These are phyloP conservation scores for Magnaporthales sp. DNA, from an alignment of 2,329 filamentous ascomycete genomes.

Conservation along the genomic window DNA sequence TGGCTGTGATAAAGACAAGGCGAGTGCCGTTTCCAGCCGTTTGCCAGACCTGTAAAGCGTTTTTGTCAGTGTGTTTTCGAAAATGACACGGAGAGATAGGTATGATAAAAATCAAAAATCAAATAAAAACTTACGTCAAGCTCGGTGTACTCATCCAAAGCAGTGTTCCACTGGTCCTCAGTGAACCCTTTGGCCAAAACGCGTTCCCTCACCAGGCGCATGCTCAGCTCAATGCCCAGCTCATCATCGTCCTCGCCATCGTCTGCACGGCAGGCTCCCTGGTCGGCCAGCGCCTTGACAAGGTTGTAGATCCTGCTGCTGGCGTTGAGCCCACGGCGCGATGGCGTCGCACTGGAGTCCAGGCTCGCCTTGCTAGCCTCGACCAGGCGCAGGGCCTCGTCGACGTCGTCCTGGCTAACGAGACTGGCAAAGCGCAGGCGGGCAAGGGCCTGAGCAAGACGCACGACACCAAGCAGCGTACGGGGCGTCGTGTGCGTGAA, in stretches of 20 bases:
- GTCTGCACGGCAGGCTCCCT: conserved; percentile 75
- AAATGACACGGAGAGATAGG: neutral
- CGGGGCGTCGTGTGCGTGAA: conserved; percentile 92
- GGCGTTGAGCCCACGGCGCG: conserved; percentile 63
- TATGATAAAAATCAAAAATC: neutral
- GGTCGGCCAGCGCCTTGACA: conserved; percentile 79
- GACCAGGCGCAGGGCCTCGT: conserved; percentile 83
- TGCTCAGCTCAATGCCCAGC: conserved; percentile 61
- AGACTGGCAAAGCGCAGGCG: conserved; percentile 79
- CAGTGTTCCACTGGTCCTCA: conserved; percentile 78
- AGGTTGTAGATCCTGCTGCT: conserved; percentile 92
- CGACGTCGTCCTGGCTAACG: conserved; percentile 87
- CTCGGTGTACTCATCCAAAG: conserved; percentile 81
- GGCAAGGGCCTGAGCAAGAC: conserved; percentile 87
- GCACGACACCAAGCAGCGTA: conserved; percentile 85
- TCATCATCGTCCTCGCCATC: conserved; percentile 44
- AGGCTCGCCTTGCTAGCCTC: conserved; percentile 92
- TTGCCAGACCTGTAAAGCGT: conserved; percentile 63
- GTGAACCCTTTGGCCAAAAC: conserved; percentile 97
- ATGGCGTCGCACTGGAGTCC: conserved; percentile 45
- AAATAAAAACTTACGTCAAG: conserved; percentile 66
- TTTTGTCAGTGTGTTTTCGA: conserved; percentile 12
- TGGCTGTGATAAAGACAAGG: conserved; percentile 60
- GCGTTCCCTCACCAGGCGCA: conserved; percentile 81
- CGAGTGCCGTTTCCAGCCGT: conserved; percentile 61